Conservation (phyloP, 768 basidiomycete species). For the Mycena rosella region DNA sequence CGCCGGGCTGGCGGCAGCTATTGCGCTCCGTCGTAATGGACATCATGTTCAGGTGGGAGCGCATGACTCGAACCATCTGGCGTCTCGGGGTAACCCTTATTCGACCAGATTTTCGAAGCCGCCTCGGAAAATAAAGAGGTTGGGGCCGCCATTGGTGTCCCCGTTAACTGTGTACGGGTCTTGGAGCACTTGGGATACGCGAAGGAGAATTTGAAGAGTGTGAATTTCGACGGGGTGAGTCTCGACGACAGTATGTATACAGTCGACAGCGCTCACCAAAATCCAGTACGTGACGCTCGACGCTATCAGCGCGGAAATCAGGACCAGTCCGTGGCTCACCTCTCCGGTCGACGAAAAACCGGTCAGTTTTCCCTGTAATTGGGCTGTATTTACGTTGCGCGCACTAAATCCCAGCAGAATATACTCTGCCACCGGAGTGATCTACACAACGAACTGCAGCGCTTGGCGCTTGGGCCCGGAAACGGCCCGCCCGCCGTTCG, state of each 20-base stretch:
- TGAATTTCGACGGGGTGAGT: constrained; percentile 1
- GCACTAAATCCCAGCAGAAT: neutral
- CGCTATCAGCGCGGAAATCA: neutral
- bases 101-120: constrained; percentile 12
- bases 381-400: too few relatives aligned
- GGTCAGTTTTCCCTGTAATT: neutral
- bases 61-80: neutral
- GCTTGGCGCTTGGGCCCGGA: constrained; percentile 10
- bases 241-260: neutral
- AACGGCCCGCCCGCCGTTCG: constrained; percentile 9
- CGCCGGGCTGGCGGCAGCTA: neutral
- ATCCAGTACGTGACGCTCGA: neutral
- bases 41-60: neutral
- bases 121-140: neutral
- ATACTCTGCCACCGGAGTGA: constrained; percentile 10
- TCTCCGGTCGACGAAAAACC: neutral
- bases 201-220: constrained; percentile 13
- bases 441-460: constrained; percentile 12
- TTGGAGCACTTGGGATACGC: constrained; percentile 10
- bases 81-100: neutral
- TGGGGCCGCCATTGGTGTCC: constrained; percentile 7
- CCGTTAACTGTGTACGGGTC: neutral
- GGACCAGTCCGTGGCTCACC: neutral
- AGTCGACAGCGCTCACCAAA: neutral
- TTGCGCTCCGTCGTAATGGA: neutral